Evolutionary conservation across 2,329 filamentous ascomycete species (phyloP).

Genomic region (Aspergillus sclerotialis): DNA sequence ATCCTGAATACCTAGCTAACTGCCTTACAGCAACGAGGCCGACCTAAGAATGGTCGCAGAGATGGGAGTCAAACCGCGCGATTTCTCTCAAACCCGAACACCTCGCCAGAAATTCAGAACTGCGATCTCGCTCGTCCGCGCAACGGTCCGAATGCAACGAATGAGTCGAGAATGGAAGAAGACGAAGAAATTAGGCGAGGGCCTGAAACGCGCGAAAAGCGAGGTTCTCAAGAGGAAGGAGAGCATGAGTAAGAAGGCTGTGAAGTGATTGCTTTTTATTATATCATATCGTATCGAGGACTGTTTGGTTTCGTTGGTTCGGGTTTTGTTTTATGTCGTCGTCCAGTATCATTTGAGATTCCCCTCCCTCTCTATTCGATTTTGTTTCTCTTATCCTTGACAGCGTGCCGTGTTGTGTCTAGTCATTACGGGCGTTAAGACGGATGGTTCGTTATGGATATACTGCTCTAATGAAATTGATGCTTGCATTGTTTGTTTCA

Average conservation of each 20-base stretch:
- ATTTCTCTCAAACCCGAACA: constrained; percentile 21
- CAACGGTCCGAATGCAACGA: constrained; percentile 39
- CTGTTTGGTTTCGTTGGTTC: constrained; percentile 13
- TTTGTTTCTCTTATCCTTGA: no score
- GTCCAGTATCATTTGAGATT: constrained; percentile 6
- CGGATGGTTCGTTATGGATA: no score
- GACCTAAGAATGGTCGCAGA: constrained; percentile 78
- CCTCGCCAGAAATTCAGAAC: constrained; percentile 37
- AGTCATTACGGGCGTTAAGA: no score
- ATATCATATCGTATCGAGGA: no score
- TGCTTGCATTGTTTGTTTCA: no score
- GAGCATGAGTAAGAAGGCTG: constrained; percentile 17
- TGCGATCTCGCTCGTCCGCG: constrained; percentile 36
- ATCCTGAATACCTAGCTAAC: constrained; percentile 17
- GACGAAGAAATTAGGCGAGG: constrained; percentile 36
- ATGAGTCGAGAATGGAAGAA: constrained; percentile 40
- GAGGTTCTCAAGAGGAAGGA: constrained; percentile 34
- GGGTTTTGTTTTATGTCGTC: constrained; percentile 14
- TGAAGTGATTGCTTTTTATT: constrained; percentile 7
- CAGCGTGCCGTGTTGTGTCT: no score
- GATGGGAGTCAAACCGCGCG: constrained; percentile 60
- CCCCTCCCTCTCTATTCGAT: no score
- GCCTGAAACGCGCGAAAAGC: constrained; percentile 35
- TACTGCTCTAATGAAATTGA: no score
- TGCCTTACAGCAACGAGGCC: constrained; percentile 68